Base-by-base conservation (phyloP, 1,139 yeast species). In the Kodamaea ohmeri region DNA sequence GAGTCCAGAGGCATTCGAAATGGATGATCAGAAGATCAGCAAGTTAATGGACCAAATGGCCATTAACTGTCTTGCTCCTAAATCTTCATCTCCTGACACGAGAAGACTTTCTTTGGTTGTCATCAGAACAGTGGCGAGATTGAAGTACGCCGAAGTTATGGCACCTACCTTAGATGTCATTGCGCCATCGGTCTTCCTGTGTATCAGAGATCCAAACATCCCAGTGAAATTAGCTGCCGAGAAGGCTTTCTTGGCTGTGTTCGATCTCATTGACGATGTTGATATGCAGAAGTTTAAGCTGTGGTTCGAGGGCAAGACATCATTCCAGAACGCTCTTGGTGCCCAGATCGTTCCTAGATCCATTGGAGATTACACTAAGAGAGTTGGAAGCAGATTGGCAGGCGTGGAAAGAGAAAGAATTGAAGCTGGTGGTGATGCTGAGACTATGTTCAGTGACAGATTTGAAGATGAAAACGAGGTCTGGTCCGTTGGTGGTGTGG, bases 191-290 rank as follows among this genome's bases (percentile, higher is more conserved):
- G 80, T 89, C 2, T 92, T 92, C 57, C 68, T 82, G 0, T 83
- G 95, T 57, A 84, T 92, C 32, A 76, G 98, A 49, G 96, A 90
- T 52, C 73, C 81, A 12, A 69, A 86, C 34, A 87, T 92, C 52
- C 97, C 98, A 3, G 83, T 92, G 50, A 89, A 89, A 55, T 72
- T 92, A 46, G 97, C 97, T 1, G 96, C 96, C 4, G 98, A 92
- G 60, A 88, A 88, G 67, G 90, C 96, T 1, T 90, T 76, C 58
- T 61, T 90, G 51, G 78, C 89, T 2, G 61, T 88, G 15, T 82
- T 89, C 58, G 70, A 75, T 40, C 67, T 90, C 47, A 81, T 87
- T 19, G 89, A 83, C 29, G 92, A 87, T 44, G 74, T 66, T n/a
- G 70, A 72, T n/a, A 64, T 76, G 63, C 60, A 49, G 1, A 56